These are phyloP conservation scores for Ceratocystis cubensis DNA, from an alignment of 2,329 filamentous ascomycete species.

Conservation along the genomic window DNA sequence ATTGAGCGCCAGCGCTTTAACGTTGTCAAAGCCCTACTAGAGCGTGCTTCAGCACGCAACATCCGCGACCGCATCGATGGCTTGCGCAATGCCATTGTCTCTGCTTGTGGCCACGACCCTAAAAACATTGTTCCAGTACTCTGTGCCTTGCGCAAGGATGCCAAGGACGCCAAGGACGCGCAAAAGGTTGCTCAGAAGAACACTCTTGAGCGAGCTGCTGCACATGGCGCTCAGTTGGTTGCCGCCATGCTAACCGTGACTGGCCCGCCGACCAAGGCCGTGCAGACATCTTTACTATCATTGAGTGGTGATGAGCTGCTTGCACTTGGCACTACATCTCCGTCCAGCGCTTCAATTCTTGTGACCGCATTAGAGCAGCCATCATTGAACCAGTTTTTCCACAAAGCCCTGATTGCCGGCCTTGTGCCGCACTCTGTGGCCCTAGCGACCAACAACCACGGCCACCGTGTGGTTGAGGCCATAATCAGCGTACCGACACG, in stretches of 20 bases:
- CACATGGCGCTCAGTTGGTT: conserved; percentile 70
- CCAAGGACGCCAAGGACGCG: conserved; percentile 26
- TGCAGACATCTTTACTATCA: conserved; percentile 59
- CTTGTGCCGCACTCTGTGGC: conserved; percentile 35
- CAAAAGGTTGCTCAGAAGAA: conserved; percentile 15
- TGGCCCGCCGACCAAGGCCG: conserved; percentile 53
- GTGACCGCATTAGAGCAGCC: conserved; percentile 38
- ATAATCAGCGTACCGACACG: conserved; percentile 40
- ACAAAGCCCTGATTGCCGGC: conserved; percentile 41
- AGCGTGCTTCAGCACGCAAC: conserved; percentile 62
- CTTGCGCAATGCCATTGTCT: conserved; percentile 37
- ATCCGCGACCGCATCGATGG: conserved; percentile 39
- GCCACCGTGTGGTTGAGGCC: conserved; percentile 40
- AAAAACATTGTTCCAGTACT: conserved; percentile 39
- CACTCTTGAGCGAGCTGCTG: conserved; percentile 23
- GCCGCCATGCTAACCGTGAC: conserved; percentile 66
- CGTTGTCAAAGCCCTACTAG: conserved; percentile 69
- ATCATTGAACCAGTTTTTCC: conserved; percentile 40
- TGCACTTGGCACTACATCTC: conserved; percentile 48
- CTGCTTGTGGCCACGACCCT: conserved; percentile 37
- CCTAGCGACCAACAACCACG: conserved; percentile 39
- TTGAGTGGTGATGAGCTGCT: conserved; percentile 45
- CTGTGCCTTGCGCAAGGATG: conserved; percentile 34
- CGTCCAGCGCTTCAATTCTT: conserved; percentile 38
- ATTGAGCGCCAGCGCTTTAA: conserved; percentile 64